Evolutionary conservation across 2,329 filamentous ascomycete species (phyloP), one percentile per base, ranked within the genome.

Genomic region (Phaeosphaeria sp.): DNA sequence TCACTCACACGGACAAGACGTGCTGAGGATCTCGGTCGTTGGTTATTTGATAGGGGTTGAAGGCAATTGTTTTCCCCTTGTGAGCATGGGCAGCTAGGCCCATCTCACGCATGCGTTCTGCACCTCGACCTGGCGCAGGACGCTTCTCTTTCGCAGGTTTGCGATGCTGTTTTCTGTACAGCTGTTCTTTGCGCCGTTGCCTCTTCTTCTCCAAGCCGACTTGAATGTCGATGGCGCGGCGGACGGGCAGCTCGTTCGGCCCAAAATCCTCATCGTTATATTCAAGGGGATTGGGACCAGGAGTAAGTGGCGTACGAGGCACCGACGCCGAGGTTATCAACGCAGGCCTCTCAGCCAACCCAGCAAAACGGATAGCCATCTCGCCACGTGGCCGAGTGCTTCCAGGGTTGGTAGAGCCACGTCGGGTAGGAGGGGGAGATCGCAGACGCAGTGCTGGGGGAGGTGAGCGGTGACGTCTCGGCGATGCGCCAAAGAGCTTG

Each of bases 221-320:
- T 77, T 97, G 96, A 78, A 97, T 99, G 77, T 98, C 95, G 66
- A 99, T 96, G 36, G 95, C 93, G n/a, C 93, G 92, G 61, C 95
- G 91, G 9, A 92, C 86, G 63, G 95, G 92, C 43, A 87, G 80
- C 39, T 77, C 76, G 6, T 73, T 73, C n/a, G 74, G 69, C 11
- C 72, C 74, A 13, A 71, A 76, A 48, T 77, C 75, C 39, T 79
- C 75, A 20, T 80, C 77, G 33, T 78, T 76, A 55, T 80, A 77
- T 15, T 75, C 68, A 11, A 71, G 64, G 43, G 71, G 68, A 33
- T 68, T 64, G 11, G 60, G 56, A 18, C 64, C 63, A 51, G 54
- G 55, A 18, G 64, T 61, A 24, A 90, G 91, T 2, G 90, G 87
- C 3, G 89, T 89, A 51, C 91, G 89, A 40, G 94, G 95, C 6